phyloP scores from a whole-genome alignment of 352 stramenopile species.

The Blastocystis sp. region DNA sequence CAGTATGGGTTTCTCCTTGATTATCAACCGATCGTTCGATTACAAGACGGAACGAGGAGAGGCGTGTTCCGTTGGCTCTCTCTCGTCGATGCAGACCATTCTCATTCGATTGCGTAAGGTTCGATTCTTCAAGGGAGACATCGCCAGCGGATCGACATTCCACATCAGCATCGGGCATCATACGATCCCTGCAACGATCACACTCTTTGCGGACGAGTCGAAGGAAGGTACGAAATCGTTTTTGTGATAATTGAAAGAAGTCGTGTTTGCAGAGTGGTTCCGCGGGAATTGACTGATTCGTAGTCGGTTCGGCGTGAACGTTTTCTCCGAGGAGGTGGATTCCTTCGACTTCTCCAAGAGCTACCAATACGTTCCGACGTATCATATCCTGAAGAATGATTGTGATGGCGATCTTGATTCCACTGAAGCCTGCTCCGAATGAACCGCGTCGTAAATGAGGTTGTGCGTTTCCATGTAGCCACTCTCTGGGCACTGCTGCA shows the following conservation, averaged over 20 bases:
- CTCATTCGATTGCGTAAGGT: slow-evolving; percentile 65
- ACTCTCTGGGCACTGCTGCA: slow-evolving; percentile 66
- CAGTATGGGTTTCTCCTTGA: slow-evolving; percentile 58
- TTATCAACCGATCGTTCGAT: slow-evolving; percentile 65
- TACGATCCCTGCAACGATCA: slow-evolving; percentile 66
- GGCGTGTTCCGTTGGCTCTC: slow-evolving; percentile 64
- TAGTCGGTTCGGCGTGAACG: slow-evolving; percentile 55
- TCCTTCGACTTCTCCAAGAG: slow-evolving; percentile 64
- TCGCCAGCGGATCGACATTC: slow-evolving; percentile 68
- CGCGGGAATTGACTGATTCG: slow-evolving; percentile 59
- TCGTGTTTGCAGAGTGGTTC: slow-evolving; percentile 61
- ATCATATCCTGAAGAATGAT: slow-evolving; percentile 33
- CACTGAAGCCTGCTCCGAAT: not conserved
- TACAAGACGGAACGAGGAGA: slow-evolving; percentile 64
- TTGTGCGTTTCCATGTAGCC: not conserved
- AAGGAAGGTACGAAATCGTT: not conserved
- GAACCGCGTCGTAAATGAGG: not conserved
- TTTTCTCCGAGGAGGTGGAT: not conserved
- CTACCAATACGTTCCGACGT: slow-evolving; percentile 62
- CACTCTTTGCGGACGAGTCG: slow-evolving; percentile 34
- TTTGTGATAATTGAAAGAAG: not conserved
- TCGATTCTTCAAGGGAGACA: slow-evolving; percentile 64
- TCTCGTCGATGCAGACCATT: slow-evolving; percentile 64
- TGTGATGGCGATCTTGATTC: not conserved
- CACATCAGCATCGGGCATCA: slow-evolving; percentile 70